Conservation (phyloP, 108 stramenopile genomes). For the Nitzschia palea region DNA sequence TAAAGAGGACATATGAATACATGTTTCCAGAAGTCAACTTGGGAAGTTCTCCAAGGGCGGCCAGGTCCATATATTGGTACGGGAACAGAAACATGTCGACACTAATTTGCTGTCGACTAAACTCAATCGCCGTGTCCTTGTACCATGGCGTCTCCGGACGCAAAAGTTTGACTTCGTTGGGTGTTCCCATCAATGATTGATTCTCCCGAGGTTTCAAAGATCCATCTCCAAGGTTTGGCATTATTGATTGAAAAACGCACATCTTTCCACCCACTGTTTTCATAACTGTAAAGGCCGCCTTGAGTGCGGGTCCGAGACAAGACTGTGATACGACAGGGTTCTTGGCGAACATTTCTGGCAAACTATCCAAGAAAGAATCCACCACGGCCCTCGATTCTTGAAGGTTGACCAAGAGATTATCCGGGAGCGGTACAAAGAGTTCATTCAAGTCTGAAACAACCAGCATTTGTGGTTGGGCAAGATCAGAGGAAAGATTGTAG, state of each 20-base stretch:
- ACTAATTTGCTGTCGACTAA: conserved; percentile 93
- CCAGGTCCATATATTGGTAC: conserved; percentile 91
- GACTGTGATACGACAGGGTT: conserved; percentile 52
- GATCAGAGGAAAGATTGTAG: conserved; percentile 87
- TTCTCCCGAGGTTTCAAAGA: conserved; percentile 89
- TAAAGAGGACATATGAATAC: conserved; percentile 91
- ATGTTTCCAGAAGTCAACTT: conserved; percentile 88
- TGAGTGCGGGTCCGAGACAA: conserved; percentile 92
- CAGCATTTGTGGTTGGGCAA: conserved; percentile 91
- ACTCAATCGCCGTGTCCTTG: conserved; percentile 95
- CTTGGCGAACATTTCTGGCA: conserved; percentile 91
- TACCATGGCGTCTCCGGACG: conserved; percentile 82
- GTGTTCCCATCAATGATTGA: conserved; percentile 90
- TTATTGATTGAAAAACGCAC: conserved; percentile 85
- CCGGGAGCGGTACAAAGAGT: conserved; percentile 93
- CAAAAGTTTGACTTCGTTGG: conserved; percentile 90
- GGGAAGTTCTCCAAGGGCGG: conserved; percentile 82
- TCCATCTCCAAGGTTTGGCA: conserved; percentile 94
- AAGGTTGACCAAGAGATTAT: conserved; percentile 95
- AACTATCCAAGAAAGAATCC: conserved; percentile 89
- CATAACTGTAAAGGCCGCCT: conserved; percentile 95
- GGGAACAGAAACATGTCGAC: conserved; percentile 95
- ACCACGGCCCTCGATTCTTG: conserved; percentile 84
- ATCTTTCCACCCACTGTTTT: conserved; percentile 97
- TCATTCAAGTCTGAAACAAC: conserved; percentile 94